Evolutionary conservation across 2,329 filamentous ascomycete species (phyloP).

Genomic region (Pseudocercospora eumusae): DNA sequence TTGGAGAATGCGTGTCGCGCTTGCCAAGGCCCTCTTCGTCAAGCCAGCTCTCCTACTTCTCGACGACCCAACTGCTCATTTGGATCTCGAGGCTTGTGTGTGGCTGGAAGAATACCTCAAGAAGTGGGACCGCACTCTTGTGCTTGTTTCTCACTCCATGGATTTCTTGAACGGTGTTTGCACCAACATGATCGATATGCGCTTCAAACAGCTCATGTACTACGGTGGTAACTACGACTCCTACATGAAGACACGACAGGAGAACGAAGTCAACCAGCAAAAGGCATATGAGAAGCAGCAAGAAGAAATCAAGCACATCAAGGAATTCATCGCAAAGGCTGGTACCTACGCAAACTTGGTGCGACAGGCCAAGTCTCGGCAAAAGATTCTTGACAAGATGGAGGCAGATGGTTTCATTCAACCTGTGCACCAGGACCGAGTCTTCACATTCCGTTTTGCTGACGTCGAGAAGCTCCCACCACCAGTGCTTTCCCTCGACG

Average conservation of each 20-base stretch:
- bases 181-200: conserved; percentile 98
- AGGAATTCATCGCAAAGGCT: conserved; percentile 99
- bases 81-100: conserved; percentile 98
- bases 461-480: conserved; percentile 99
- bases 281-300: conserved; percentile 99
- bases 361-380: conserved; percentile 95
- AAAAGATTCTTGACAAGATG: conserved; percentile 99
- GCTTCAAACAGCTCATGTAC: conserved; percentile 83
- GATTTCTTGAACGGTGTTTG: conserved; percentile 99
- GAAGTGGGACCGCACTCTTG: conserved; percentile 97
- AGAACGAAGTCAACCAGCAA: conserved; percentile 97
- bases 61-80: conserved; percentile 97
- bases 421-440: conserved; percentile 77
- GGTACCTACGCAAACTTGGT: conserved; percentile 99
- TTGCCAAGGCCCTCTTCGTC: conserved; percentile 97
- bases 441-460: conserved; percentile 97
- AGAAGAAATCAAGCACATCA: conserved; percentile 98
- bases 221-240: conserved; percentile 99
- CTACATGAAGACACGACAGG: conserved; percentile 85
- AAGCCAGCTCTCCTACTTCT: conserved; percentile 94
- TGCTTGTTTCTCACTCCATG: conserved; percentile 96
- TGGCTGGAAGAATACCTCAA: conserved; percentile 99
- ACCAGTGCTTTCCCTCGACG: conserved; percentile 91
- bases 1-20: conserved; percentile 98
- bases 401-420: conserved; percentile 98